Base-by-base conservation (phyloP, 1,284 basidiomycete species). In the Cryptococcus deneoformans region DNA sequence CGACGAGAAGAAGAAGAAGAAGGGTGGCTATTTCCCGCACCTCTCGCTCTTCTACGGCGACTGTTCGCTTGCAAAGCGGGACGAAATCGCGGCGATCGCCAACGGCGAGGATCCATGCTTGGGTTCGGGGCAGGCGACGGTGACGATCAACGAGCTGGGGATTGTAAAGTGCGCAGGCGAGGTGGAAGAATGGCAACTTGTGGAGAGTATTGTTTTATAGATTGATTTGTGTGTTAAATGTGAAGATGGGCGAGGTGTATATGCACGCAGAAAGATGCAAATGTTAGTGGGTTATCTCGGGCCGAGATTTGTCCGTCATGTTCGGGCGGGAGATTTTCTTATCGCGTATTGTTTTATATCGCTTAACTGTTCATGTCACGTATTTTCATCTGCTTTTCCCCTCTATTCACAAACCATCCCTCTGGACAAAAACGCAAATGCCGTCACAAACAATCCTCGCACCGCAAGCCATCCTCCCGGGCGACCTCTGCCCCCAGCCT, bases 381-480 rank as follows among this genome's bases (percentile, higher is more conserved):
- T 20, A 20, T 20, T 20, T 20, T 20, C 20, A 20, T 20, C 20
- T 20, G 20, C 20, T 20, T n/a, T n/a, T 42, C 40, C 40, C 20
- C 20, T 20, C 20, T 20, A 20, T 20, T 20, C 20, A 20, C 20
- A 20, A 20, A 20, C 20, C 20, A 20, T 20, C 20, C 20, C 20
- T 20, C 20, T 20, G 20, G 20, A 20, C 20, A 20, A 20, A 20
- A 34, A 47, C 35, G 20, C n/a, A 38, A 34, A 60, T 60, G 57
- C 9, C 54, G 5, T 55, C 39, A 39, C 55, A 57, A 12, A 47
- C 64, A 10, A 46, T 71, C 9, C 43, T 67, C 37, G 71, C 71
- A 20, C 63, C 62, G n/a, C 60, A 58, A 44, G 86, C 89, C 24
- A 74, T 90, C 29, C 80, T 92, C 37, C 83, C 87, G 0, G 80